Base-by-base conservation (phyloP, 108 stramenopile genomes). In the Cyclotella kingstonii region DNA sequence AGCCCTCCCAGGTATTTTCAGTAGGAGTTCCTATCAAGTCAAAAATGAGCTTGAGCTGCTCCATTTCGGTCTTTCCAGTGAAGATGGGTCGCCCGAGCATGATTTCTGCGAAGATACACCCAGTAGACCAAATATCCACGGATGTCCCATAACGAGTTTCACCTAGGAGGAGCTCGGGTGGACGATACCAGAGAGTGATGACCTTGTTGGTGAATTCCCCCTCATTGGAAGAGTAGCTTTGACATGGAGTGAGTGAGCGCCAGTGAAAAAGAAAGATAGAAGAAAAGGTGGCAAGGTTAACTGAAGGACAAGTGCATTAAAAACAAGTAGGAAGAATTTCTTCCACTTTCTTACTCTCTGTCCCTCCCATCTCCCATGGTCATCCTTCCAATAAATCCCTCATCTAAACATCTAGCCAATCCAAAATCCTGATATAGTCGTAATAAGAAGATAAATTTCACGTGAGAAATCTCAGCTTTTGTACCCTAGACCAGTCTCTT, bases 71-170 rank as follows among this genome's bases (percentile, higher is more conserved):
- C 47, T 95, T 89, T 0, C 97, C 98, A 3, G 95, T 81, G 60
- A 99, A 96, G 6, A 97, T 70, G 3, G 98, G 94, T 26, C 86
- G 81, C 10, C 97, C 96, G 60, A 87, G 57, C 4, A 95, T 56
- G 26, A 99, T 77, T 65, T 99, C 98, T 2, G 91, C 97, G 23
- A 97, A 63, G 61, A 99, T 95, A 49, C 96, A 97, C 1, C 98
- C 98, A 9, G 93, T 95, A 14, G 91, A 89, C 97, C 97, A 99
- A 55, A 99, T 87, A 60, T 99, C 98, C 1, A 99, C 95, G 4
- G 89, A 71, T 11, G 76, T 63, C 31, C 84, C 87, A 40, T 94
- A 94, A 17, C 65, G 42, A 28, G 82, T 81, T 26, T 85, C 87
- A 7, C 96, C 96, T 22, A 96, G 54, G 21, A 96, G 62, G 12